These are phyloP conservation scores for Dacryopinax primogenitus DNA, from an alignment of 768 basidiomycete species.

Conservation along the genomic window DNA sequence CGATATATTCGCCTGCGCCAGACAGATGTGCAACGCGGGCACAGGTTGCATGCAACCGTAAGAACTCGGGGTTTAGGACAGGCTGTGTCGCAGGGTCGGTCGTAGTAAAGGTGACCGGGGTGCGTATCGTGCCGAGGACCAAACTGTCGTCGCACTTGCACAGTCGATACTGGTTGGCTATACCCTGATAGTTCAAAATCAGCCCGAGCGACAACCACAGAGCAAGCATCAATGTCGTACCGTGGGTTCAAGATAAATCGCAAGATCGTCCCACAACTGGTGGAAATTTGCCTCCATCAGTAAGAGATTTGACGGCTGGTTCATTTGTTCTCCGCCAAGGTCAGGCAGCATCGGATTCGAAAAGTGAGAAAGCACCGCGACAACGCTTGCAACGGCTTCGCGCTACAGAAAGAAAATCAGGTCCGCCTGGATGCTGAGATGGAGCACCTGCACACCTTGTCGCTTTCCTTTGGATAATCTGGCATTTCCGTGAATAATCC, in stretches of 20 bases:
- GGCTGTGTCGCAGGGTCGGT: not conserved
- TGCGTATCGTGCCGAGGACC: not conserved
- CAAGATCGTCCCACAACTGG: not conserved
- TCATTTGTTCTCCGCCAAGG: not conserved
- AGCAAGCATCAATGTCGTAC: not conserved
- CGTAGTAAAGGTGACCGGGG: not conserved
- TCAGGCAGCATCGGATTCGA: not conserved
- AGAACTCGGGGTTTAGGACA: not conserved
- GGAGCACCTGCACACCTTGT: not conserved
- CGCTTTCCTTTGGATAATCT: not conserved
- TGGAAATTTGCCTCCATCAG: not conserved
- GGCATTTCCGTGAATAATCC: not conserved
- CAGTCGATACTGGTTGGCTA: not conserved
- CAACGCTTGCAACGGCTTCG: not conserved
- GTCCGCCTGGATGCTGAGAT: not conserved
- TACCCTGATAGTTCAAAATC: not conserved
- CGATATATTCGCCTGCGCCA: too few species aligned
- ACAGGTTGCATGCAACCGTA: not conserved
- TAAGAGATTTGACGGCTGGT: not conserved
- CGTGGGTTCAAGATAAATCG: not conserved
- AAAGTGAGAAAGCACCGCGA: not conserved
- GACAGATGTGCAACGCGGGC: not conserved
- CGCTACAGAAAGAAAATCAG: not conserved
- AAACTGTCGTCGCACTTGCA: not conserved
- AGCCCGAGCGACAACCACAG: not conserved